Evolutionary conservation across 75 land plant species (phyloP), one percentile per base, ranked within the genome.

Genomic region (Selaginella moellendorffii): DNA sequence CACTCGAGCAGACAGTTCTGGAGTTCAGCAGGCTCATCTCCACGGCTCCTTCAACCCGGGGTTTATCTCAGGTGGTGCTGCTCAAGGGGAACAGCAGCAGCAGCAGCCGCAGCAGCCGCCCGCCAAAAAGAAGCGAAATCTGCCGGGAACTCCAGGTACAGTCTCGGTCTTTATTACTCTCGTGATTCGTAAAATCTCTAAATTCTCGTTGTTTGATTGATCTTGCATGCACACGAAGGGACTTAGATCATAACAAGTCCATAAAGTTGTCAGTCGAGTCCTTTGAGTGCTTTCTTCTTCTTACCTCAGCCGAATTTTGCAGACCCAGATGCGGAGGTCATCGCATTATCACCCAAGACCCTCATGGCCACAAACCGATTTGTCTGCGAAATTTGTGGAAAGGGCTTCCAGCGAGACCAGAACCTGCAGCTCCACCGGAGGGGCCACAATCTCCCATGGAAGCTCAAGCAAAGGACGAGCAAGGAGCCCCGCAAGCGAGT

Each of bases 301-400:
- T n/a, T n/a, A n/a, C n/a, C n/a, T n/a, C n/a, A n/a, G n/a, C n/a
- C n/a, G n/a, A n/a, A 5, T 36, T 62, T 23, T 65, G 72, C 81
- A 90, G 96, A 90, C 82, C 96, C 96, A 51, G 96, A 87, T 65
- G 88, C 96, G 56, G 96, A 90, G 69, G 96, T 90, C 74, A 82
- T 90, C 66, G 87, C 96, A 30, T 70, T 90, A 36, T 87, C 96
- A n/a, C 96, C 96, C 0, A 81, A 67, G 63, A 79, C 91, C 0
- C 77, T 89, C 26, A 73, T 89, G 83, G 86, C 96, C 8, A 89
- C 91, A 24, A 90, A 90, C 74, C 53, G 92, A 67, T 90, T 90
- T 66, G 69, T 90, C n/a, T 90, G 96, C 58, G 96, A 90, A 64
- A 82, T 90, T 59, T 90, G 96, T 78, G 81, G 80, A 73, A 90